Evolutionary conservation across 2,329 filamentous ascomycete genomes (phyloP).

Genomic region (Cladosporium velox): DNA sequence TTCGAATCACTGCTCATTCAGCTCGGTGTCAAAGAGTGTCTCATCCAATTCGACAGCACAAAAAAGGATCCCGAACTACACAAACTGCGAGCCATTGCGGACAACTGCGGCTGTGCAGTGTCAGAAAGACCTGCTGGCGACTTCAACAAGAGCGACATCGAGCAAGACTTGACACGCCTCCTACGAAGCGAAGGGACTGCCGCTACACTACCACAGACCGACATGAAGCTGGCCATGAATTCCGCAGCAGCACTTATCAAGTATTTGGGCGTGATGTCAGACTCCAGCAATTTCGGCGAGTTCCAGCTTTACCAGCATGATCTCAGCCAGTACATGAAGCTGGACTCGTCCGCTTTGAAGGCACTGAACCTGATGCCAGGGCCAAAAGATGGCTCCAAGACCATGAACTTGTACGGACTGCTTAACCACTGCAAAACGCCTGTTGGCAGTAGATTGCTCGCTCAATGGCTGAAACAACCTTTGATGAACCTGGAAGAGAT

Average conservation of each 20-base stretch:
- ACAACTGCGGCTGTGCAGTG: constrained; percentile 87
- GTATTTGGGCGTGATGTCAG: constrained; percentile 86
- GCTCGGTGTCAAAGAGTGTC: constrained; percentile 88
- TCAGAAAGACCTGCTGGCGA: constrained; percentile 75
- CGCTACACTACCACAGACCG: constrained; percentile 79
- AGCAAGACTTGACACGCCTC: constrained; percentile 86
- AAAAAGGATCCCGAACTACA: constrained; percentile 85
- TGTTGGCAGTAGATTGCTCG: constrained; percentile 81
- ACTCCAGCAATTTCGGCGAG: constrained; percentile 93
- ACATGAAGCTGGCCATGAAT: constrained; percentile 94
- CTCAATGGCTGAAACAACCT: constrained; percentile 97
- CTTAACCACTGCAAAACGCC: constrained; percentile 98
- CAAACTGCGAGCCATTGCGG: constrained; percentile 85
- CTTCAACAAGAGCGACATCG: constrained; percentile 88
- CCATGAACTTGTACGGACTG: constrained; percentile 92
- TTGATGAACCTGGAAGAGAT: constrained; percentile 90
- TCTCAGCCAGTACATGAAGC: constrained; percentile 94
- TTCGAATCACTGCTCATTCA: constrained; percentile 96
- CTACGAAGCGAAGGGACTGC: constrained; percentile 82
- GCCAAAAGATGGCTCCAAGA: constrained; percentile 90
- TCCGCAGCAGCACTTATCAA: constrained; percentile 91
- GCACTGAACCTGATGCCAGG: constrained; percentile 97
- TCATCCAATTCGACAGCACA: constrained; percentile 75
- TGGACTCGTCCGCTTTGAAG: constrained; percentile 90
- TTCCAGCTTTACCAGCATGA: constrained; percentile 98